Percentiles rank a stretch among this genome's conserved stretches.
Evolutionary conservation across 2,329 filamentous ascomycete genomes (phyloP).

Genomic region (Ramularia collo-cygni): DNA sequence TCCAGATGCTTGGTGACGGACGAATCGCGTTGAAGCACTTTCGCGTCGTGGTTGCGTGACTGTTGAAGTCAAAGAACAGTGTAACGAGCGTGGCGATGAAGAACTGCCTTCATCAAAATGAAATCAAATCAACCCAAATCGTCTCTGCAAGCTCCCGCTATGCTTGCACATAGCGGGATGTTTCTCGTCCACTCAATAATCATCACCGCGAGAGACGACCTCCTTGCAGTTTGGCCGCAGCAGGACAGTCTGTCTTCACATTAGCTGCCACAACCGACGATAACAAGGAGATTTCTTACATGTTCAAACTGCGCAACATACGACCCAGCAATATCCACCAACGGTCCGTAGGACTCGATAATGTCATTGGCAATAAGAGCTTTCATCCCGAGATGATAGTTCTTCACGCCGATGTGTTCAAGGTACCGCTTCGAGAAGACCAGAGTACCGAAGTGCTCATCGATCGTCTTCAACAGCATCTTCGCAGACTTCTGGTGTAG

Average conservation of each 20-base stretch:
- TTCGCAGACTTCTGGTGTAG: conserved; percentile 76
- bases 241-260: conserved; percentile 3
- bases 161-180: no score
- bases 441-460: conserved; percentile 91
- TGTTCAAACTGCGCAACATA: conserved; percentile 95
- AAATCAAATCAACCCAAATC: no score
- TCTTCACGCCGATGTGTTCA: conserved; percentile 87
- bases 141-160: no score
- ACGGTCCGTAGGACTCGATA: conserved; percentile 82
- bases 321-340: conserved; percentile 87
- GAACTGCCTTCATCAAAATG: no score
- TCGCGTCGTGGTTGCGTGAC: no score
- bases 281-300: conserved; percentile 49
- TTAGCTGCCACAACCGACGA: neutral
- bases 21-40: no score
- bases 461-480: conserved; percentile 78
- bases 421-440: conserved; percentile 88
- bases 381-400: conserved; percentile 86
- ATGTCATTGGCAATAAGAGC: conserved; percentile 76
- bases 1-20: no score
- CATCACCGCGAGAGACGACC: conserved; percentile 9
- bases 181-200: conserved; percentile 5
- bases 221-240: conserved; percentile 9
- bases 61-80: no score
- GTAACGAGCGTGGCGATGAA: no score